These are phyloP conservation scores for Paramarasmius palmivorus DNA, from an alignment of 1,284 basidiomycete species.

Conservation along the genomic window DNA sequence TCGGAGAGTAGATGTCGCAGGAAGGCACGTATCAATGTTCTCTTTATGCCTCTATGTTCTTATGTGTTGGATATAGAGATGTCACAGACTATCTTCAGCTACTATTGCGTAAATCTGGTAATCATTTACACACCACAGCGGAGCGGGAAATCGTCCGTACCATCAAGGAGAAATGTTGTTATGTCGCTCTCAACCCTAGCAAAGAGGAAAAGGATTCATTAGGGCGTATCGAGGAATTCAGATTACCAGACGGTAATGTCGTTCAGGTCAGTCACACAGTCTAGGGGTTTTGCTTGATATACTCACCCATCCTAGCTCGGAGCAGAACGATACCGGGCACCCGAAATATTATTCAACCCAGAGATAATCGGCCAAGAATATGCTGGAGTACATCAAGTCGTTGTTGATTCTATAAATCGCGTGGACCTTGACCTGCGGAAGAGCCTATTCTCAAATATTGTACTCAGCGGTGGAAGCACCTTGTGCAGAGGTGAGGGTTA, in stretches of 20 bases:
- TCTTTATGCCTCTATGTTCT: slow-evolving; percentile 10
- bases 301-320: slow-evolving; percentile 67
- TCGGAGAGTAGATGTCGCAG: slow-evolving; percentile 93
- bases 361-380: slow-evolving; percentile 97
- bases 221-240: slow-evolving; percentile 86
- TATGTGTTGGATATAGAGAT: slow-evolving; percentile 57
- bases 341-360: slow-evolving; percentile 98
- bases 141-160: slow-evolving; percentile 97
- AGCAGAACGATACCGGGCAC: slow-evolving; percentile 93
- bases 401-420: slow-evolving; percentile 85
- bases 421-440: slow-evolving; percentile 92
- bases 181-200: slow-evolving; percentile 85
- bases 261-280: slow-evolving; percentile 65
- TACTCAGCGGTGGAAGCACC: slow-evolving; percentile 95
- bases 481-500: slow-evolving; percentile 76
- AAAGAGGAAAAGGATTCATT: slow-evolving; percentile 94
- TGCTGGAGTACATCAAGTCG: slow-evolving; percentile 95
- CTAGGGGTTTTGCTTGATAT: slow-evolving; percentile 9
- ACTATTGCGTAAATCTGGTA: slow-evolving; percentile 91
- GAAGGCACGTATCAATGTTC: slow-evolving; percentile 57
- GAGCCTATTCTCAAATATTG: slow-evolving; percentile 94
- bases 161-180: slow-evolving; percentile 99
- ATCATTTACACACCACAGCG: slow-evolving; percentile 94
- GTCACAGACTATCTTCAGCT: slow-evolving; percentile 97
- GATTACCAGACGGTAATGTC: slow-evolving; percentile 92